phyloP scores from a whole-genome alignment of 306 rosid species.

The Prunus salicina region DNA sequence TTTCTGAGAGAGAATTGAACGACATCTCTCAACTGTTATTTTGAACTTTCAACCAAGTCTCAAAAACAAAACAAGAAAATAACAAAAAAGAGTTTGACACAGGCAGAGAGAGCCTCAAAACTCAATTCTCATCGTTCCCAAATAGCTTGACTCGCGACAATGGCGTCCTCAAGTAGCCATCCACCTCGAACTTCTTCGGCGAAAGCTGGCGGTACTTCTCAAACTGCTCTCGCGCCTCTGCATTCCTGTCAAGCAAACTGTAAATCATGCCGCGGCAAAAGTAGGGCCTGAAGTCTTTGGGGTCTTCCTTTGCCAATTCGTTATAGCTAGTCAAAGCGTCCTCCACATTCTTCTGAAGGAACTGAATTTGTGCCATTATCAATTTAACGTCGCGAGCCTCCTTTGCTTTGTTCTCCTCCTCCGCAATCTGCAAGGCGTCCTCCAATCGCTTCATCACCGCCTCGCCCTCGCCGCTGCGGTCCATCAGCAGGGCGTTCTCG shows the following conservation, averaged over 20 bases:
- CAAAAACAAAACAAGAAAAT: background rate
- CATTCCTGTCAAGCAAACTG: slow-evolving; percentile 78
- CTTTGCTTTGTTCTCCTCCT: slow-evolving; percentile 53
- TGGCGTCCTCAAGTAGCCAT: slow-evolving; percentile 72
- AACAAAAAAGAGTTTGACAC: background rate
- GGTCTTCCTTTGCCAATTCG: slow-evolving; percentile 61
- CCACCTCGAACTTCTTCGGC: slow-evolving; percentile 86
- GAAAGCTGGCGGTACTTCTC: slow-evolving; percentile 68
- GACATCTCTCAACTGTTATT: background rate
- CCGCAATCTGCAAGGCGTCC: slow-evolving; percentile 63
- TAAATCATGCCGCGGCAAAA: slow-evolving; percentile 87
- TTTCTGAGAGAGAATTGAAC: too few species aligned
- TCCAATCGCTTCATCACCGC: slow-evolving; percentile 56
- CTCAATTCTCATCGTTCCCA: slow-evolving; percentile 67
- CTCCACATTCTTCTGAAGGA: slow-evolving; percentile 82
- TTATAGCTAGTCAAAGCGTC: slow-evolving; percentile 60
- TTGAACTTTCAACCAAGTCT: background rate
- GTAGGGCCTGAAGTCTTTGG: slow-evolving; percentile 77
- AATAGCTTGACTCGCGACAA: slow-evolving; percentile 78
- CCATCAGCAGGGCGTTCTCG: slow-evolving; percentile 84
- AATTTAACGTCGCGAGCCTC: slow-evolving; percentile 76
- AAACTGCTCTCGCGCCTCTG: slow-evolving; percentile 75
- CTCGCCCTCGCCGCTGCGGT: slow-evolving; percentile 73
- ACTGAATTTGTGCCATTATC: slow-evolving; percentile 82
- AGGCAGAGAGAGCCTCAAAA: background rate